Evolutionary conservation across 2,329 filamentous ascomycete genomes (phyloP), one percentile per base, ranked within the genome.

Genomic region (Lachnellula arida): DNA sequence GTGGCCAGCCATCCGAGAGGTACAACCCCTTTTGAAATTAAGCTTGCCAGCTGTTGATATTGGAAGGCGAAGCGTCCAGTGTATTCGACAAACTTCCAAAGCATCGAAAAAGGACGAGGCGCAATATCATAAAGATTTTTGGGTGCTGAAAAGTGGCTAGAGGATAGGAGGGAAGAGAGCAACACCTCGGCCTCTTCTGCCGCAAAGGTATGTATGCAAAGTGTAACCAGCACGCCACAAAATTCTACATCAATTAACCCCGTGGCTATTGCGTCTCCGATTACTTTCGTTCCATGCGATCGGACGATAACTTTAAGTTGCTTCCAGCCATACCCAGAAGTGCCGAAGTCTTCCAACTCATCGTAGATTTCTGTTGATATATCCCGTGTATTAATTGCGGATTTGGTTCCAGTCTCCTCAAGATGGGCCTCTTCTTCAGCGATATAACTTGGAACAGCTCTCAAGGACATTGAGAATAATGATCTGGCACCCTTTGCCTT

Each of bases 381-480:
- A 44, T 75, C 66, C 17, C 73, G 68, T 6, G 65, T 66, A 15
- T 64, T 54, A 17, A 71, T 65, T 11, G 65, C 59, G 32, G 63
- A 65, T 56, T 62, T 67, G 40, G 70, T 72, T 2, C 74, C 75
- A 12, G 70, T 68, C 42, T 71, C 62, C 50, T 74, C 70, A 4
- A 73, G 68, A 19, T 76, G 71, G 12, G 67, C 65, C 54, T 80
- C 75, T n/a, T 79, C 73, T 34, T 73, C 71, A 1, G 69, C 64
- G 34, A 81, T 75, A 59, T 76, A 80, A 15, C 70, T 69, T 1
- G 79, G 79, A 14, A 82, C 69, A 57, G 72, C 74, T 51, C 74
- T 71, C 5, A 82, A 70, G 55, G 77, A 79, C 73, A 78, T 76
- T 19, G 74, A 73, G 17, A 81, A 57, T 9, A 82, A 69, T 4